These are phyloP conservation scores for Aspergillus pseudotamarii DNA, from an alignment of 2,329 filamentous ascomycete species.

Conservation along the genomic window DNA sequence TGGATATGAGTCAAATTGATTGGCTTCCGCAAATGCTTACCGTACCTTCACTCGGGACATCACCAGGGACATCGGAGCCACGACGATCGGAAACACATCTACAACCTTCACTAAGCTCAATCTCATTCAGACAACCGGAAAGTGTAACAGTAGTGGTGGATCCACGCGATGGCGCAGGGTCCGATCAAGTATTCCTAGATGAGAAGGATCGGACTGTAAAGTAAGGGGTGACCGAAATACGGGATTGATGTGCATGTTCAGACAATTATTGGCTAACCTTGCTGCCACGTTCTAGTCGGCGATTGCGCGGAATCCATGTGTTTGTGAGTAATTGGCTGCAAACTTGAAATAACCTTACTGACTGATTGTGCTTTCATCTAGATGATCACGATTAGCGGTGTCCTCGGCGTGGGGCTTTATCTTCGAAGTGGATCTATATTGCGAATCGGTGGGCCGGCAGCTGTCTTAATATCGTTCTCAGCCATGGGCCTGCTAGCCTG, in stretches of 20 bases:
- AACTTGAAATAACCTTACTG: not conserved
- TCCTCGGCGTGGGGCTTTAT: conserved; percentile 40
- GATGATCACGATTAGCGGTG: conserved; percentile 41
- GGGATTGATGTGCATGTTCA: not conserved
- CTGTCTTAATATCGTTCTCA: conserved; percentile 35
- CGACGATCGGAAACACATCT: conserved; percentile 3
- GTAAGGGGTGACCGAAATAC: conserved; percentile 13
- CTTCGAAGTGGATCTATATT: conserved; percentile 36
- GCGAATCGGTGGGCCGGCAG: conserved; percentile 36
- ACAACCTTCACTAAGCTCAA: conserved; percentile 9
- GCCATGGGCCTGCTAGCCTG: conserved; percentile 37
- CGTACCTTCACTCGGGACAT: not conserved
- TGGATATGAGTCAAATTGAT: conserved; percentile 12
- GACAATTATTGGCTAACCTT: conserved; percentile 9
- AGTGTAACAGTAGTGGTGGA: not conserved
- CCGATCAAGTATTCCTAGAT: conserved; percentile 5
- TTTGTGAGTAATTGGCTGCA: conserved; percentile 23
- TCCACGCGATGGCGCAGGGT: not conserved
- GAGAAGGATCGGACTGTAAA: conserved; percentile 20
- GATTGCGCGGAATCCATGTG: conserved; percentile 28
- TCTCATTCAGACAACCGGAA: conserved; percentile 5
- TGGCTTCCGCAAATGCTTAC: conserved; percentile 10
- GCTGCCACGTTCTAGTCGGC: conserved; percentile 12
- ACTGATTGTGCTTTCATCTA: conserved; percentile 10
- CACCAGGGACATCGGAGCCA: not conserved